phyloP scores from a whole-genome alignment of 768 basidiomycete species.

The Leccinum imitatum region DNA sequence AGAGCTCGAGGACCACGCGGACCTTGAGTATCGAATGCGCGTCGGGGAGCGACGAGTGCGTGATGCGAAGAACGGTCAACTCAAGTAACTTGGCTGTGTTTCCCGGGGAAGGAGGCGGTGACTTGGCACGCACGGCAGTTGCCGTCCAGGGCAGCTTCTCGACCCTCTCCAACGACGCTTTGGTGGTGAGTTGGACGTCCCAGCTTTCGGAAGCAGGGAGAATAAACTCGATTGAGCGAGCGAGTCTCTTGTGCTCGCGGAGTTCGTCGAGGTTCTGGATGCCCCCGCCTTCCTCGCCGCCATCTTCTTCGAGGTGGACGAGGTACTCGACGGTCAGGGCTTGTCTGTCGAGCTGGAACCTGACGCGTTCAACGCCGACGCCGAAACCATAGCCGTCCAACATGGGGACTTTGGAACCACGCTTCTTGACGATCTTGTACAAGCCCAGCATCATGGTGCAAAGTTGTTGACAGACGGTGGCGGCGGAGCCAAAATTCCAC shows the following conservation, averaged over 20 bases:
- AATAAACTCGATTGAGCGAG: conserved; percentile 78
- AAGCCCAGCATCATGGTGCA: conserved; percentile 83
- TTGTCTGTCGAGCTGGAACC: conserved; percentile 81
- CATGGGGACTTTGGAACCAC: conserved; percentile 72
- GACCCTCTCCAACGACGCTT: conserved; percentile 70
- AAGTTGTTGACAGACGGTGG: conserved; percentile 73
- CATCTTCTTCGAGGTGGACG: conserved; percentile 66
- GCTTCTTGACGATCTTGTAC: conserved; percentile 75
- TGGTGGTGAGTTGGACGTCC: conserved; percentile 80
- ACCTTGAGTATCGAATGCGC: conserved; percentile 82
- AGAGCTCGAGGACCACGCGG: conserved; percentile 75
- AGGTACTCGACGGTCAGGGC: conserved; percentile 82
- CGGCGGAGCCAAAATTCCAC: conserved; percentile 74
- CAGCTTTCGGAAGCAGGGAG: conserved; percentile 77
- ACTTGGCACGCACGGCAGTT: conserved; percentile 49
- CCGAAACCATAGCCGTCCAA: conserved; percentile 78
- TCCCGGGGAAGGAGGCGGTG: conserved; percentile 31
- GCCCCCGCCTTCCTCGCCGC: conserved; percentile 18
- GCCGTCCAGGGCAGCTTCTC: conserved; percentile 75
- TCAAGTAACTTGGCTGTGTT: conserved; percentile 42
- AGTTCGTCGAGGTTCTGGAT: conserved; percentile 62
- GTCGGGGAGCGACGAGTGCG: conserved; percentile 69
- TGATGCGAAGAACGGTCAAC: conserved; percentile 59
- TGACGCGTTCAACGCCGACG: conserved; percentile 73
- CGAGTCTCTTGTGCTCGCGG: conserved; percentile 67